These are phyloP conservation scores for Didymellaceae sp. DNA, from an alignment of 2,329 filamentous ascomycete genomes.

Conservation along the genomic window DNA sequence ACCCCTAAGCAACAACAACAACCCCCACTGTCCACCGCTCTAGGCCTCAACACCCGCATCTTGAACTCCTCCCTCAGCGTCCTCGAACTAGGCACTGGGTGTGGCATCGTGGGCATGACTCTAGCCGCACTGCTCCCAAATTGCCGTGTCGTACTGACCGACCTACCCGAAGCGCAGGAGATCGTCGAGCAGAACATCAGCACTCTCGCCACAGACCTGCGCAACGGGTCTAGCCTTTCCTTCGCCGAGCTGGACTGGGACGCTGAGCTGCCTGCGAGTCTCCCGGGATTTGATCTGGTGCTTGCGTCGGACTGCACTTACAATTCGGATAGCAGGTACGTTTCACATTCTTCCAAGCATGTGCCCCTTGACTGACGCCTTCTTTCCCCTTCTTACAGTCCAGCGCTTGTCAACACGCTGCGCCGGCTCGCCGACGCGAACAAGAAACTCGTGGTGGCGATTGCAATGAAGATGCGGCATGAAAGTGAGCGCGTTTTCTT, in stretches of 20 bases:
- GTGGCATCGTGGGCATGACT: conserved; percentile 70
- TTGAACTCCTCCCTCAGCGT: conserved; percentile 43
- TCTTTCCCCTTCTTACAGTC: conserved; percentile 42
- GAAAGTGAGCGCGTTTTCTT: conserved; percentile 72
- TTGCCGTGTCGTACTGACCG: conserved; percentile 66
- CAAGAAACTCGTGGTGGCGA: conserved; percentile 55
- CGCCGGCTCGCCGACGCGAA: conserved; percentile 52
- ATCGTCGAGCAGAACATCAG: conserved; percentile 64
- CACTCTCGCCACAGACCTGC: conserved; percentile 46
- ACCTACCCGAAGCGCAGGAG: conserved; percentile 68
- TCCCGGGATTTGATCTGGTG: conserved; percentile 58
- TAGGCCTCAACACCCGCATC: neutral
- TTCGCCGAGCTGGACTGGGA: conserved; percentile 70
- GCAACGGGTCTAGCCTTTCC: conserved; percentile 51
- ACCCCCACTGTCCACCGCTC: neutral
- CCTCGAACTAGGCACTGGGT: conserved; percentile 72
- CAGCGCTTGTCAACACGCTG: conserved; percentile 66
- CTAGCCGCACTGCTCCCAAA: conserved; percentile 61
- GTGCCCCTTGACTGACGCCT: neutral
- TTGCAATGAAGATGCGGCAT: conserved; percentile 73
- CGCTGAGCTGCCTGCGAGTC: conserved; percentile 52
- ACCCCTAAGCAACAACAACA: no score
- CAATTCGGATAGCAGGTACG: conserved; percentile 65
- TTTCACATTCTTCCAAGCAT: no score
- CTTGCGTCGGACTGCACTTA: conserved; percentile 76